phyloP scores from a whole-genome alignment of 2,329 filamentous ascomycete genomes.

The Fusarium verrucosum region DNA sequence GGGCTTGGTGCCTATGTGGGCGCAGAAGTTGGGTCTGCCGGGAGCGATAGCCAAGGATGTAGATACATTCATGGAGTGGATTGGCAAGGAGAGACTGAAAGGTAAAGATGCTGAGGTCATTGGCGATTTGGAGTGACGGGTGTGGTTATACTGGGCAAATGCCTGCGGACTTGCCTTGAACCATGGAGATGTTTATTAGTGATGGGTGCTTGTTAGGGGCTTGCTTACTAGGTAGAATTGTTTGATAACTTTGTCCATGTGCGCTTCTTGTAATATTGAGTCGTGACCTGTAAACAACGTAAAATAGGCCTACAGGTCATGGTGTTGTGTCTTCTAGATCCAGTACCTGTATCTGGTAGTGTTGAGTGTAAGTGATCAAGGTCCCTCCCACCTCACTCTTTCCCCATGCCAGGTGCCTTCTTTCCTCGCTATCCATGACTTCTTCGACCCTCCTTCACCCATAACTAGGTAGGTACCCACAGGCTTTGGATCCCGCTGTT shows the following conservation, averaged over 20 bases:
- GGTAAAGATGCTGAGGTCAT: slow-evolving; percentile 20
- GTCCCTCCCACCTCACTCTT: background rate
- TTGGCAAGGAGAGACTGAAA: slow-evolving; percentile 56
- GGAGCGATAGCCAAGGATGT: slow-evolving; percentile 76
- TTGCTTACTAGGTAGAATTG: background rate
- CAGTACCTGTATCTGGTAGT: no score
- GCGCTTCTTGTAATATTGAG: background rate
- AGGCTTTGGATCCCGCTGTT: no score
- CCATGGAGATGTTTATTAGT: background rate
- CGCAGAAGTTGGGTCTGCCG: slow-evolving; percentile 72
- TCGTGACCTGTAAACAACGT: background rate
- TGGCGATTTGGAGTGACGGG: slow-evolving; percentile 12
- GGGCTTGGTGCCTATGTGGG: slow-evolving; percentile 70
- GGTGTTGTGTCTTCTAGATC: no score
- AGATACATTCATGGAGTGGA: slow-evolving; percentile 72
- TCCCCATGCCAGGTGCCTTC: background rate
- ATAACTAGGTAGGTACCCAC: no score
- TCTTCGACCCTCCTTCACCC: background rate
- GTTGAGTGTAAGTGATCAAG: no score
- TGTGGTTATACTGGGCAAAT: background rate
- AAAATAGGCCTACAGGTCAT: background rate
- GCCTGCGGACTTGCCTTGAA: background rate
- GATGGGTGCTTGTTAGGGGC: background rate
- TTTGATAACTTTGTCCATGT: background rate
- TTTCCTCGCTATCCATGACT: background rate